Evolutionary conservation across 2,329 filamentous ascomycete species (phyloP).

Genomic region (Teratosphaeria viscida): DNA sequence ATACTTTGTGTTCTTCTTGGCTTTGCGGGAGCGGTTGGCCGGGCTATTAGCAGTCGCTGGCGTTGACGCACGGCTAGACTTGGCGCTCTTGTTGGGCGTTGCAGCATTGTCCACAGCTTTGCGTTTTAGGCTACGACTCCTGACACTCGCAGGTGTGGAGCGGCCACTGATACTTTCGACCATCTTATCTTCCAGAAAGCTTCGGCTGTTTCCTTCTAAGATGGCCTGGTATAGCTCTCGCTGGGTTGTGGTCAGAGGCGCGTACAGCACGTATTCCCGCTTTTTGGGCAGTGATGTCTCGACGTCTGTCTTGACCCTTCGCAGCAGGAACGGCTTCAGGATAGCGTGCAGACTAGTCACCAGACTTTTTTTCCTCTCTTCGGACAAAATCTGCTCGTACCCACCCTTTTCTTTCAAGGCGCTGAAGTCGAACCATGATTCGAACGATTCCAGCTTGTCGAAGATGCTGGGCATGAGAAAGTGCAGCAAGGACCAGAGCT

Average conservation of each 20-base stretch:
- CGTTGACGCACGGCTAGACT: constrained; percentile 65
- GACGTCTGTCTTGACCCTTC: constrained; percentile 86
- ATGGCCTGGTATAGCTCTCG: constrained; percentile 84
- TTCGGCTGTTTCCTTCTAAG: constrained; percentile 40
- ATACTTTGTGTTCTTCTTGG: constrained; percentile 48
- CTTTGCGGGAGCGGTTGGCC: constrained; percentile 41
- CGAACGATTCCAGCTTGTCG: constrained; percentile 83
- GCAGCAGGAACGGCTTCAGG: constrained; percentile 77
- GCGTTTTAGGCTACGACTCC: constrained; percentile 46
- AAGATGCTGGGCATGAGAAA: constrained; percentile 91
- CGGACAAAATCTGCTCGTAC: constrained; percentile 67
- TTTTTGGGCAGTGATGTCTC: constrained; percentile 89
- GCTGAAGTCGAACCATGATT: constrained; percentile 95
- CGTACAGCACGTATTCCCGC: constrained; percentile 89
- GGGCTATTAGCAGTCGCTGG: constrained; percentile 48
- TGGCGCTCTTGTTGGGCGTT: constrained; percentile 58
- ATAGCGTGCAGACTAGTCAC: constrained; percentile 88
- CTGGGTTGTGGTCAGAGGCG: constrained; percentile 82
- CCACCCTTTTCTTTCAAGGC: constrained; percentile 75
- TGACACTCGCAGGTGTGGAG: constrained; percentile 37
- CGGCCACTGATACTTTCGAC: constrained; percentile 51
- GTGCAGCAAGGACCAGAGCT: constrained; percentile 89
- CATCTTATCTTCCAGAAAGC: constrained; percentile 64
- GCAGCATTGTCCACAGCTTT: constrained; percentile 36
- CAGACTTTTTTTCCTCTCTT: constrained; percentile 65